phyloP scores from a whole-genome alignment of 345 rosid species.

The Reutealis trisperma region DNA sequence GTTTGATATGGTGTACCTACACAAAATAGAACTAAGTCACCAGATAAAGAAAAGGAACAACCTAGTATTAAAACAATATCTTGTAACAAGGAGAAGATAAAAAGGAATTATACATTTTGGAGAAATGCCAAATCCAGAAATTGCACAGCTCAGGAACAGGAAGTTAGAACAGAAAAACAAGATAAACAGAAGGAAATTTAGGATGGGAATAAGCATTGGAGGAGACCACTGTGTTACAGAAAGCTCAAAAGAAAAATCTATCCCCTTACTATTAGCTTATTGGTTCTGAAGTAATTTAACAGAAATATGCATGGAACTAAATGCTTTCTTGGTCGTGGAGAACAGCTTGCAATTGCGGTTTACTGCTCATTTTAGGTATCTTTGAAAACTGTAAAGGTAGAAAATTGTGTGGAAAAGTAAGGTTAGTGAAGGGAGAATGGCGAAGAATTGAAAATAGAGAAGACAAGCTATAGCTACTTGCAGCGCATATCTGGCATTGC shows the following conservation, averaged over 20 bases:
- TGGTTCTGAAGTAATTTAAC: neutral
- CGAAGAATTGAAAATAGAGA: too few species aligned
- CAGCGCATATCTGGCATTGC: too few species aligned
- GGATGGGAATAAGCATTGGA: neutral
- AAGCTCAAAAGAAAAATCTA: neutral
- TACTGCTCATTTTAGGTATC: neutral
- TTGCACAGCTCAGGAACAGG: neutral
- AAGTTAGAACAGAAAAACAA: neutral
- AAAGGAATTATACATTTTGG: neutral
- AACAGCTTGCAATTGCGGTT: neutral
- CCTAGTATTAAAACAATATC: neutral
- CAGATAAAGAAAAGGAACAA: neutral
- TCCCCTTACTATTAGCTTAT: neutral
- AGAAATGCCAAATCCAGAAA: neutral
- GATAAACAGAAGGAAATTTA: neutral
- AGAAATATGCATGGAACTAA: neutral
- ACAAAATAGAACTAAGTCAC: constrained; percentile 15
- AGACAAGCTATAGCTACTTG: too few species aligned
- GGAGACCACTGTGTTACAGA: too few species aligned
- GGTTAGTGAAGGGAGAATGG: neutral
- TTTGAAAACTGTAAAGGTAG: neutral
- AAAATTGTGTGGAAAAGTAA: neutral
- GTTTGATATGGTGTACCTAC: constrained; percentile 73
- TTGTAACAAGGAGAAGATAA: neutral
- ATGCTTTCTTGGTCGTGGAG: neutral